Base-by-base conservation (phyloP, 805 yeast genomes). In the Suhomyces emberorum region DNA sequence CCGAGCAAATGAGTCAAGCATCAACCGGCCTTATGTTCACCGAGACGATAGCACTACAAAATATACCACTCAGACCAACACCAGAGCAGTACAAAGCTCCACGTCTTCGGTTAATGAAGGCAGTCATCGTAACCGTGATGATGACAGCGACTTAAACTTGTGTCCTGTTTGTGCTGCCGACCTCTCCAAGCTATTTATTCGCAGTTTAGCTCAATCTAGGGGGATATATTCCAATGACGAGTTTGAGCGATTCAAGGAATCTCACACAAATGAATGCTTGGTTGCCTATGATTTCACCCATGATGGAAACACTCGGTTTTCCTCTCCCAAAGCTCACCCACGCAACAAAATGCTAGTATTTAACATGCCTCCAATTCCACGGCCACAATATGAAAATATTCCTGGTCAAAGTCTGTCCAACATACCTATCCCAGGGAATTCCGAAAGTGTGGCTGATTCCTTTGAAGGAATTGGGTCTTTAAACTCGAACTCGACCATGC, bases 301-400 rank as follows among this genome's bases (percentile, higher is more conserved):
- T 23, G 76, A 79, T 4, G 75, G 74, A 23, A 72, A 74, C 36
- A 70, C 71, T 34, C 59, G 88, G 28, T 52, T 55, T 28, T 43
- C 47, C 18, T 48, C 59, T 14, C 66, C 66, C n/a, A 39, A 39
- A 14, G 39, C 34, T 1, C 62, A 57, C 18, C 63, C 71, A 4
- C 66, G 74, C 20, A 89, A 89, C 55, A 72, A 95, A 41, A 89
- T 93, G 97, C 66, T 93, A 33, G 93, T 88, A 1, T 88, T 85
- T 56, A 75, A 67, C 34, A 66, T 76, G 32, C 72, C 72, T 1
- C 78, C 79, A 7, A 65, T 68, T 24, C 73, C 72, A 0, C 41
- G 47, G 32, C 70, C 73, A 17, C 53, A 59, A 27, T 62, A 51
- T 35, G 72, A 66, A 37, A 39, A 51, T 15, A 57, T 64, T 23